Conservation (phyloP, 1,284 basidiomycete genomes). For the Cryptococcus sp. region DNA sequence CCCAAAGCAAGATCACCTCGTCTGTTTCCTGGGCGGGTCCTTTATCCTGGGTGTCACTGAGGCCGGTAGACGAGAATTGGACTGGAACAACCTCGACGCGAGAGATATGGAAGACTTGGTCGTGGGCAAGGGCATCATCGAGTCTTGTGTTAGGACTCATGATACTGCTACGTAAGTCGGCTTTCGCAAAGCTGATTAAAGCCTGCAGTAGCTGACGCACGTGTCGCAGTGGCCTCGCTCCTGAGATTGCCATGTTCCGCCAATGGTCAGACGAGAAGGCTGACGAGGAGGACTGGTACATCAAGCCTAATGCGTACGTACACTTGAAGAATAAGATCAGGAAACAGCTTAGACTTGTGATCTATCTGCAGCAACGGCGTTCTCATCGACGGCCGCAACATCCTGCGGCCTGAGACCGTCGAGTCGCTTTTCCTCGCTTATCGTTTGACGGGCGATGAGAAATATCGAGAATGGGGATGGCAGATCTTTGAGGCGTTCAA, state of each 20-base stretch:
- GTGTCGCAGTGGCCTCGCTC: slow-evolving; percentile 67
- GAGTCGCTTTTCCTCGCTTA: slow-evolving; percentile 88
- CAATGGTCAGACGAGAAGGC: slow-evolving; percentile 54
- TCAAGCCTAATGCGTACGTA: slow-evolving; percentile 59
- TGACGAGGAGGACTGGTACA: slow-evolving; percentile 76
- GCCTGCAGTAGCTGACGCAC: background rate
- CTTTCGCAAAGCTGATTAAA: background rate
- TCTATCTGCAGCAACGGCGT: slow-evolving; percentile 21
- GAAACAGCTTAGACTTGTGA: background rate
- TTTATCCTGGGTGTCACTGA: slow-evolving; percentile 86
- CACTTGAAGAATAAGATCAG: background rate
- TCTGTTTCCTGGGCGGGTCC: slow-evolving; percentile 90
- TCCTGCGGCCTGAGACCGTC: slow-evolving; percentile 90
- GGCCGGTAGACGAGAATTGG: slow-evolving; percentile 58
- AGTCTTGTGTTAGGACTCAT: slow-evolving; percentile 86
- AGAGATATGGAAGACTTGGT: slow-evolving; percentile 74
- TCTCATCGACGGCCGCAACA: slow-evolving; percentile 83
- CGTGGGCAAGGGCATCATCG: slow-evolving; percentile 75
- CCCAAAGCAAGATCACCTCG: slow-evolving; percentile 93
- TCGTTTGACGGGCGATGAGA: slow-evolving; percentile 77
- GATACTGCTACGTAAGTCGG: slow-evolving; percentile 73
- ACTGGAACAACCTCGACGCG: slow-evolving; percentile 55
- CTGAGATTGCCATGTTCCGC: slow-evolving; percentile 80
- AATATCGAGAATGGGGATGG: slow-evolving; percentile 86
- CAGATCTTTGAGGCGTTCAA: slow-evolving; percentile 87